Evolutionary conservation across 371 early-diverging fungal genomes (phyloP), one percentile per base, ranked within the genome.

Genomic region (Sporodiniella umbellata): DNA sequence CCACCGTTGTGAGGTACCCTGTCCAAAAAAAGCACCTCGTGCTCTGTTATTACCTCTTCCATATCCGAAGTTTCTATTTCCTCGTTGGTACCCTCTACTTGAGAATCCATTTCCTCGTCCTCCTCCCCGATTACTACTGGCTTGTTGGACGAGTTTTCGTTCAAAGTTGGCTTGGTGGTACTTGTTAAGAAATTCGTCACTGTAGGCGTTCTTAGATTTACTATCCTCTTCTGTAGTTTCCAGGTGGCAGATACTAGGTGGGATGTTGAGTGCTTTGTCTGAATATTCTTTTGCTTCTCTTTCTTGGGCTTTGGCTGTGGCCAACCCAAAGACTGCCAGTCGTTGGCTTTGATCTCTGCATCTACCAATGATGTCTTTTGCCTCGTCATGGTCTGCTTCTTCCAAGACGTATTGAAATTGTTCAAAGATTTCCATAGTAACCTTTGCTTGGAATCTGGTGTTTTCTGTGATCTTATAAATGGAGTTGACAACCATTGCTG

Each of bases 181-280:
- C 1, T 35, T 18, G 0, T 24, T 15, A 1, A 52, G 3, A 25
- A 45, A 45, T 38, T 52, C 53, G 10, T 33, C 11, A 3, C n/a
- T 18, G 21, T 25, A 52, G 6, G 53, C 53, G 14, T 45, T 45
- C 4, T 45, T 44, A 0, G 28, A 7, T 15, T 45, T 52, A 8
- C 2, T 1, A 15, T 52, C 37, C 15, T 52, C 45, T 25, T 45
- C 39, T 25, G 14, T 18, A 2, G 51, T 1, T 28, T 37, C 48
- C 28, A 44, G 17, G 18, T 55, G 37, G 23, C 15, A 22, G 21
- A 55, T 18, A 23, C 44, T 49, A 15, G 12, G 0, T 23, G 55
- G 55, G 25, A 55, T 18, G 28, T 44, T 22, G n/a, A 55, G 45
- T 1, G 55, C 48, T 37, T 43, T 25, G 4, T n/a, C n/a, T n/a